phyloP scores from a whole-genome alignment of 1,139 yeast genomes.

The Eremothecium gossypii region DNA sequence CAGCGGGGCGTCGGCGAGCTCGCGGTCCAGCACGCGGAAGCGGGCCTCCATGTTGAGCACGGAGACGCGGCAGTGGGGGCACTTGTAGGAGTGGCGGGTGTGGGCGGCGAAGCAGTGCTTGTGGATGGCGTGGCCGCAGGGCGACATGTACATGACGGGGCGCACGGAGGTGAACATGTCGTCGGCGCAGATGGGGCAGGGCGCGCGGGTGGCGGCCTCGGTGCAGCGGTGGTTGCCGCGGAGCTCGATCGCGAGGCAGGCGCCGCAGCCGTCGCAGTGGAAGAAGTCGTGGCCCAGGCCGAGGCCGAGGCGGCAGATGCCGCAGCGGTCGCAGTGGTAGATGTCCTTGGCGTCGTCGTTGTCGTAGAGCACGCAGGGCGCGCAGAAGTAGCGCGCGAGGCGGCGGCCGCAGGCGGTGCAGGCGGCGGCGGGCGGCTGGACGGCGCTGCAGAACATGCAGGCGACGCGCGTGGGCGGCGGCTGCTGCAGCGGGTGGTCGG shows the following conservation, averaged over 20 bases:
- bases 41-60: slow-evolving; percentile 81
- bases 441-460: slow-evolving; percentile 71
- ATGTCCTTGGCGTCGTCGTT: slow-evolving; percentile 73
- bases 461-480: slow-evolving; percentile 56
- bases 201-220: slow-evolving; percentile 78
- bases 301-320: slow-evolving; percentile 81
- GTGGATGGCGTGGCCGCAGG: slow-evolving; percentile 92
- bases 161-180: slow-evolving; percentile 79
- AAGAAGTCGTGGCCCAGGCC: slow-evolving; percentile 84
- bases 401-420: slow-evolving; percentile 59
- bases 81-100: slow-evolving; percentile 71
- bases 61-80: slow-evolving; percentile 84
- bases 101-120: slow-evolving; percentile 74
- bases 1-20: slow-evolving; percentile 63
- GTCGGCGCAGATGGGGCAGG: slow-evolving; percentile 90
- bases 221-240: slow-evolving; percentile 74
- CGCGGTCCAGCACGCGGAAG: slow-evolving; percentile 76
- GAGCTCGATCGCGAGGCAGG: slow-evolving; percentile 75
- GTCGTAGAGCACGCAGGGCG: slow-evolving; percentile 71
- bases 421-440: slow-evolving; percentile 58
- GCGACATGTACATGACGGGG: slow-evolving; percentile 77
- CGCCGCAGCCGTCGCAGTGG: slow-evolving; percentile 86
- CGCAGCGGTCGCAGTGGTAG: slow-evolving; percentile 89
- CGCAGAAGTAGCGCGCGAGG: slow-evolving; percentile 71
- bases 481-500: slow-evolving; percentile 54